Evolutionary conservation across 2,329 filamentous ascomycete genomes (phyloP), one percentile per base, ranked within the genome.

Genomic region (Fusarium chlamydosporum): DNA sequence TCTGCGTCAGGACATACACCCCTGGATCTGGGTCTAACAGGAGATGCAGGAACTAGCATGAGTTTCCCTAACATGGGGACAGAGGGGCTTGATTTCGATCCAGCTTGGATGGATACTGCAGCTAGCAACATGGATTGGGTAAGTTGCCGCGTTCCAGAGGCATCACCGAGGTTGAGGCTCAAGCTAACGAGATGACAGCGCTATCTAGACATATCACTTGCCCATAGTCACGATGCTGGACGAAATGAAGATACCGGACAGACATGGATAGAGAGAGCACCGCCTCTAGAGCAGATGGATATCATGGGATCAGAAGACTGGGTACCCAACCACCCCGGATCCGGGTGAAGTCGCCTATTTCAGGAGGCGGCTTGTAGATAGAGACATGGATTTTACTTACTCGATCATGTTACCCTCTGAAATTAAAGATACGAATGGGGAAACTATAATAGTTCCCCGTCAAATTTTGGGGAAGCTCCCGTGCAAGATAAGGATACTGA

Each of bases 81-180:
- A 26, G 67, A 59, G 35, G 70, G 65, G 9, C 64, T 77, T 23
- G 67, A 75, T 16, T 76, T 80, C 56, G 79, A 80, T 53, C 62
- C 76, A n/a, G 75, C 78, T 18, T 81, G 79, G 79, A 76, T 80
- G 61, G 68, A 75, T 31, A 70, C 71, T 13, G 68, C 72, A 51
- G 68, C 66, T 31, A 71, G 76, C 26, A 75, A 73, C 54, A 77
- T 81, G 74, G 79, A 81, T 60, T 81, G 79, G 79, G 79, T 81
- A 70, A 65, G 79, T 75, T 35, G 20, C 13, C 16, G 47, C 50
- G 42, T 47, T 10, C 20, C 34, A 7, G 35, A 58, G 51, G 27
- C 16, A 29, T 45, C 18, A 34, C 23, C 26, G 45, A 46, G 48
- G 26, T 12, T 50, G 45, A 29, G 38, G 23, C 47, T 31, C 26